These are phyloP conservation scores for Heterobasidion parviporum DNA, from an alignment of 1,284 basidiomycete species.

Conservation along the genomic window DNA sequence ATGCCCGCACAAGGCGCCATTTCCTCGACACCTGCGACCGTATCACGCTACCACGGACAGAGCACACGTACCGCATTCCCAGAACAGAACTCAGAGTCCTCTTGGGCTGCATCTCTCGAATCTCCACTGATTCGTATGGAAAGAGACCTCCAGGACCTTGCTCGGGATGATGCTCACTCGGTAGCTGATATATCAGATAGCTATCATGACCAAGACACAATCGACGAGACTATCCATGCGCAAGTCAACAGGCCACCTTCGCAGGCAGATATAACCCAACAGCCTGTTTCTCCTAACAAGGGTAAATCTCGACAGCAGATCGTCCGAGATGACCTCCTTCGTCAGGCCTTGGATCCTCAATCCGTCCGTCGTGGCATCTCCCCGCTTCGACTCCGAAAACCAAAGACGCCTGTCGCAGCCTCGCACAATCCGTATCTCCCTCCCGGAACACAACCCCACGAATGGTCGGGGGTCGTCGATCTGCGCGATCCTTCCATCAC, in stretches of 20 bases:
- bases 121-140: slow-evolving; percentile 71
- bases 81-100: slow-evolving; percentile 35
- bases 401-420: slow-evolving; percentile 48
- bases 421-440: slow-evolving; percentile 57
- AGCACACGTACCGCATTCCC: slow-evolving; percentile 29
- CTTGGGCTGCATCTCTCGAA: slow-evolving; percentile 65
- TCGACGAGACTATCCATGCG: slow-evolving; percentile 3
- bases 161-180: slow-evolving; percentile 27
- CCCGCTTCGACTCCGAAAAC: slow-evolving; percentile 37
- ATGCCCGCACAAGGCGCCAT: slow-evolving; percentile 57
- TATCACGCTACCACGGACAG: slow-evolving; percentile 25
- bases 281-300: too few species aligned
- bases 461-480: slow-evolving; percentile 74
- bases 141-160: slow-evolving; percentile 47
- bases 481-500: slow-evolving; percentile 34
- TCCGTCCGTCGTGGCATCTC: slow-evolving; percentile 25
- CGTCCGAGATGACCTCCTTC: slow-evolving; percentile 5
- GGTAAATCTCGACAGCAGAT: background rate
- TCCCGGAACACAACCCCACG: slow-evolving; percentile 34
- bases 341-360: slow-evolving; percentile 4
- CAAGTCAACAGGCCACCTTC: too few species aligned
- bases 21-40: slow-evolving; percentile 67
- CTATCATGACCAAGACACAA: slow-evolving; percentile 13
- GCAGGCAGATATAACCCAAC: too few species aligned
- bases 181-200: slow-evolving; percentile 14